phyloP scores from a whole-genome alignment of 2,329 filamentous ascomycete species.

The Rhinocladiella mackenziei region DNA sequence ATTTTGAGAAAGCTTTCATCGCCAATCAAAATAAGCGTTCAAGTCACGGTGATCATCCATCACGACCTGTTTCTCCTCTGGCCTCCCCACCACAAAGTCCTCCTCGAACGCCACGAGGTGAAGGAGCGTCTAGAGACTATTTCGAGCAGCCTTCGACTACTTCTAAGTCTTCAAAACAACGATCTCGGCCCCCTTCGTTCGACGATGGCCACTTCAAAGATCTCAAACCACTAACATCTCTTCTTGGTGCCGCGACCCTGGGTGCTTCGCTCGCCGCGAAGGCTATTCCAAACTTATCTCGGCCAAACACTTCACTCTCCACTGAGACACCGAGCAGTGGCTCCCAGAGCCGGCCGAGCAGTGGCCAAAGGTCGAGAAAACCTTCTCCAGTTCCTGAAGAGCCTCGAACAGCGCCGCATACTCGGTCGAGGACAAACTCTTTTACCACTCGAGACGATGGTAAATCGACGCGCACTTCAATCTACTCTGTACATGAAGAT shows the following conservation, averaged over 20 bases:
- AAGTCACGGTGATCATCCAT: conserved; percentile 7
- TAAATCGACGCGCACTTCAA: conserved; percentile 10
- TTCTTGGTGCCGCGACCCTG: conserved; percentile 27
- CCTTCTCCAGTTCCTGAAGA: conserved; percentile 22
- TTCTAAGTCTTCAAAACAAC: conserved; percentile 16
- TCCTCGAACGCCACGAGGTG: conserved; percentile 24
- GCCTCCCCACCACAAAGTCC: conserved; percentile 31
- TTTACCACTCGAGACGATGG: conserved; percentile 13
- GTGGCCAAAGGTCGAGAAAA: conserved; percentile 24
- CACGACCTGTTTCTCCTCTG: conserved; percentile 27
- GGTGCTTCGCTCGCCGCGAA: conserved; percentile 25
- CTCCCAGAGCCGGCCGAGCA: conserved; percentile 18
- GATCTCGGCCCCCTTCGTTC: conserved; percentile 23
- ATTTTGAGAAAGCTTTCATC: conserved; percentile 25
- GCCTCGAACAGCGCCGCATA: conserved; percentile 4
- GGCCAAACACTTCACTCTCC: conserved; percentile 21
- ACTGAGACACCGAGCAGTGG: conserved; percentile 18
- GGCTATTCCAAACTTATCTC: conserved; percentile 20
- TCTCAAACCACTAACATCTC: conserved; percentile 24
- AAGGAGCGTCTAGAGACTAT: conserved; percentile 19
- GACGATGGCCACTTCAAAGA: conserved; percentile 26
- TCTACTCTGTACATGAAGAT: conserved; percentile 20
- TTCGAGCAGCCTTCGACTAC: conserved; percentile 19
- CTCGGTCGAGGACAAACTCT: conserved; percentile 16
- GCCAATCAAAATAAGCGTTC: conserved; percentile 20